These are phyloP conservation scores for Termitomyces titanicus DNA, from an alignment of 768 basidiomycete species.

Conservation along the genomic window DNA sequence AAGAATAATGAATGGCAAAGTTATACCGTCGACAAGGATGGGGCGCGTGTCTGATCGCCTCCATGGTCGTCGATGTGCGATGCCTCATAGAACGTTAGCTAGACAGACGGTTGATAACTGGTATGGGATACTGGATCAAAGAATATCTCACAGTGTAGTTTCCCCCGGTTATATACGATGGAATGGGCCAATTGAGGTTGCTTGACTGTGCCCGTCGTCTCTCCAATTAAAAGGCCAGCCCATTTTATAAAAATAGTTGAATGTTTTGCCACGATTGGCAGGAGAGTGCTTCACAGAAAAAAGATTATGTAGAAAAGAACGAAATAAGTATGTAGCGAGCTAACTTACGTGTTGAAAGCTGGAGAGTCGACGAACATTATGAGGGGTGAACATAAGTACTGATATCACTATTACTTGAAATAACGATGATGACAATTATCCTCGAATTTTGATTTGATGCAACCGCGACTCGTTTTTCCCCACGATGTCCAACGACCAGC, in stretches of 20 bases:
- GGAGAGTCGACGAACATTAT: constrained; percentile 23
- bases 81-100: constrained; percentile 47
- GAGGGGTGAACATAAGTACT: too few species aligned
- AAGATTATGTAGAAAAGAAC: constrained; percentile 15
- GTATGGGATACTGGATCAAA: not conserved
- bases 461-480: not conserved
- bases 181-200: constrained; percentile 35
- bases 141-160: constrained; percentile 36
- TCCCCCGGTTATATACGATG: constrained; percentile 36
- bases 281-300: constrained; percentile 22
- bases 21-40: constrained; percentile 94
- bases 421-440: too few species aligned
- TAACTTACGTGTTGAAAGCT: constrained; percentile 26
- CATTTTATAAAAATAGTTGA: too few species aligned
- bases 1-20: constrained; percentile 94
- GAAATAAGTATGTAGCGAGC: not conserved
- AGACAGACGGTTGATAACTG: not conserved
- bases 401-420: too few species aligned
- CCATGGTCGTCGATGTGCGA: constrained; percentile 28
- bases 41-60: constrained; percentile 45
- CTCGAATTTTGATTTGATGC: too few species aligned
- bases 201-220: constrained; percentile 37
- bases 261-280: constrained; percentile 16
- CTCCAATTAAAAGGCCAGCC: constrained; percentile 32
- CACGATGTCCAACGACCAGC: constrained; percentile 4